Percentiles rank a stretch among this genome's conserved stretches.
Conservation (phyloP, 805 yeast species). For the Yarrowia alimentaria region DNA sequence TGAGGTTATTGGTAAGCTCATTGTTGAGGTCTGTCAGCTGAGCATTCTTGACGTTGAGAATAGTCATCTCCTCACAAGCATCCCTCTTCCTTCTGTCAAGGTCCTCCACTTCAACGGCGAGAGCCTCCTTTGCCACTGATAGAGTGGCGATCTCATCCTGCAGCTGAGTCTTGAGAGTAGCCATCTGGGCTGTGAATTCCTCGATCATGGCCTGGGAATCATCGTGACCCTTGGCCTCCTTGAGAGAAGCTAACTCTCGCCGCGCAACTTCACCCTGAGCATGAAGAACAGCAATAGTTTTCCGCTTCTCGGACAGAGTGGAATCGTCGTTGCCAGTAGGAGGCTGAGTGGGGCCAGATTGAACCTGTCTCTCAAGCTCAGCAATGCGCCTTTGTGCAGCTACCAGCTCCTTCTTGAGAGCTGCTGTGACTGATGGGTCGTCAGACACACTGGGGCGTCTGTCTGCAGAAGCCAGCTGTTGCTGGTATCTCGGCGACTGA, state of each 20-base stretch:
- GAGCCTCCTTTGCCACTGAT: constrained; percentile 34
- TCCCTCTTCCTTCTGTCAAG: constrained; percentile 35
- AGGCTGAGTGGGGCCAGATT: constrained; percentile 21
- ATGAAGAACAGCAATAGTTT: constrained; percentile 42
- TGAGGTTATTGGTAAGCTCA: constrained; percentile 40
- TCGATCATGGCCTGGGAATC: constrained; percentile 39
- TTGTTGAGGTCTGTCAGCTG: constrained; percentile 43
- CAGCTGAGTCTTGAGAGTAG: constrained; percentile 48
- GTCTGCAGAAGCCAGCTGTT: neutral
- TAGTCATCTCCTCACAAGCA: constrained; percentile 38
- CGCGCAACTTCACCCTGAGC: constrained; percentile 37
- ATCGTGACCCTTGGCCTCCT: constrained; percentile 41
- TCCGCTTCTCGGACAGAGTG: constrained; percentile 35
- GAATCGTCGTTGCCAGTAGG: constrained; percentile 28
- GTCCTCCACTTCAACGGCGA: constrained; percentile 37
- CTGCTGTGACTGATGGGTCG: neutral
- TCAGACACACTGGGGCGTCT: constrained; percentile 5
- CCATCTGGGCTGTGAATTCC: constrained; percentile 48
- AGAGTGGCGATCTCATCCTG: constrained; percentile 46
- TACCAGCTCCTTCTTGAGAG: constrained; percentile 33
- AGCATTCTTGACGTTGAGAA: constrained; percentile 39
- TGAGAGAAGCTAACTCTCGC: constrained; percentile 46
- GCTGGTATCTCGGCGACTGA: constrained; percentile 13
- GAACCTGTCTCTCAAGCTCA: constrained; percentile 35
- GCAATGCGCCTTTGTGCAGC: constrained; percentile 37